Percentiles rank a stretch among this genome's conserved stretches.
phyloP scores from a whole-genome alignment of 768 basidiomycete genomes.

The Paxillus involutus region DNA sequence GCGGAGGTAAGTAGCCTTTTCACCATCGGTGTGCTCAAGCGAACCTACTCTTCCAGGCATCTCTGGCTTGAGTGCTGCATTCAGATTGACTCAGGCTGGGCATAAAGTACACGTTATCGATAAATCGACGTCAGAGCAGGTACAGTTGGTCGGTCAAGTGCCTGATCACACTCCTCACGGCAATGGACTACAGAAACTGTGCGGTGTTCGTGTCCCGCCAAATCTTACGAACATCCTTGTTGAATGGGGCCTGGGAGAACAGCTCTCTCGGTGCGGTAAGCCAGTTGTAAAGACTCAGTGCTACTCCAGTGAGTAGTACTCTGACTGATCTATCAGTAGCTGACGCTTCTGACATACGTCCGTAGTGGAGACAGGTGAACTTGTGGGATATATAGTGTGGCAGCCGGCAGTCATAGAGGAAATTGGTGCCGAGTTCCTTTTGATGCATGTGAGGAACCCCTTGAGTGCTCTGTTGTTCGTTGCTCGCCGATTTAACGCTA shows the following conservation, averaged over 20 bases:
- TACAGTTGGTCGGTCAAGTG: conserved; percentile 14
- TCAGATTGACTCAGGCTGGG: conserved; percentile 51
- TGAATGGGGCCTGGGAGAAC: conserved; percentile 51
- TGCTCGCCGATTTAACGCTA: background rate
- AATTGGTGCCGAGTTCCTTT: conserved; percentile 46
- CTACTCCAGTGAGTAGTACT: conserved; percentile 11
- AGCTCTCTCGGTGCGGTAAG: conserved; percentile 34
- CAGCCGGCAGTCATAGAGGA: conserved; percentile 45
- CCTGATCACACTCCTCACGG: background rate
- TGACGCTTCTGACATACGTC: background rate
- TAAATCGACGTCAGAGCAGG: conserved; percentile 41
- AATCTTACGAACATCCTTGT: conserved; percentile 55
- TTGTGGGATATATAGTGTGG: conserved; percentile 44
- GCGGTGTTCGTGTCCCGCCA: conserved; percentile 48
- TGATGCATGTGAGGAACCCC: conserved; percentile 42
- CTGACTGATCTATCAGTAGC: background rate
- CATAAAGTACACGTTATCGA: conserved; percentile 56
- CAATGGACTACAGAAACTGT: conserved; percentile 25
- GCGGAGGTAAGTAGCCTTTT: conserved; percentile 15
- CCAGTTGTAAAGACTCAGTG: conserved; percentile 13
- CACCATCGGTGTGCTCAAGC: background rate
- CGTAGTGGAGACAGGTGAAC: conserved; percentile 40
- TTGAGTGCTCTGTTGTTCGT: background rate
- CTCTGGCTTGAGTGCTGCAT: conserved; percentile 54
- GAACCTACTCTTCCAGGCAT: conserved; percentile 27